A percentile compares a stretch with the other conserved stretches of the same genome.
These are phyloP conservation scores for Pythium insidiosum DNA, from an alignment of 352 stramenopile genomes.

Conservation along the genomic window DNA sequence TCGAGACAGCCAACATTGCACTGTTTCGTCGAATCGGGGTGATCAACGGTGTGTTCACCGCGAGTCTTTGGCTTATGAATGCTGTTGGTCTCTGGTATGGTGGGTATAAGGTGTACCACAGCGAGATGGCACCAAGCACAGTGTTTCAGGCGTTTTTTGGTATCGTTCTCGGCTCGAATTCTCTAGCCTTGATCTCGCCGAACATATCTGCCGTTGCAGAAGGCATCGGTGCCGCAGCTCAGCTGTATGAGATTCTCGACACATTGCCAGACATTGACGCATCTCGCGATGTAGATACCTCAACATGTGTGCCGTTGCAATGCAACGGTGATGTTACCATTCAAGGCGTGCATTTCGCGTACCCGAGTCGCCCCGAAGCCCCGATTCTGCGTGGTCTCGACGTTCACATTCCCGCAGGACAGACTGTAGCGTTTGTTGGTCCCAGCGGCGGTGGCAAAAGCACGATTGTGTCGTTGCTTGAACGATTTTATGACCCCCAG, in stretches of 20 bases:
- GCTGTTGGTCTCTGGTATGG: constrained; percentile 42
- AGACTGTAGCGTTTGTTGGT: constrained; percentile 25
- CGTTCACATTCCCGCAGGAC: constrained; percentile 18
- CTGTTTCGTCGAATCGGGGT: constrained; percentile 15
- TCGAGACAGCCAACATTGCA: constrained; percentile 23
- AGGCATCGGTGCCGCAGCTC: constrained; percentile 24
- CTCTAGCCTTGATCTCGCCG: constrained; percentile 33
- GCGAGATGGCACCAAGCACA: constrained; percentile 16
- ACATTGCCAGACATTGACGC: constrained; percentile 39
- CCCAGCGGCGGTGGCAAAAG: constrained; percentile 24
- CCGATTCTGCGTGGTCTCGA: constrained; percentile 24
- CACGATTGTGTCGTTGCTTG: constrained; percentile 46
- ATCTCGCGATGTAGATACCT: constrained; percentile 15
- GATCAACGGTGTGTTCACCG: constrained; percentile 25
- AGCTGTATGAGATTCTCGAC: constrained; percentile 43
- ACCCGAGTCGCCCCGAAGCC: constrained; percentile 42
- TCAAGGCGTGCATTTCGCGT: constrained; percentile 48
- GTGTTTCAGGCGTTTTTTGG: constrained; percentile 42
- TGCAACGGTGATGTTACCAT: constrained; percentile 34
- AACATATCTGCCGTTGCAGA: constrained; percentile 30
- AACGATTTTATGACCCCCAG: constrained; percentile 81
- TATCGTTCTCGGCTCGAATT: constrained; percentile 30
- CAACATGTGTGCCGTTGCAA: constrained; percentile 12
- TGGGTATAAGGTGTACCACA: constrained; percentile 25
- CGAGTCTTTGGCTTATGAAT: constrained; percentile 40